Evolutionary conservation across 2,329 filamentous ascomycete genomes (phyloP).

Genomic region (Elsinoe arachidis): DNA sequence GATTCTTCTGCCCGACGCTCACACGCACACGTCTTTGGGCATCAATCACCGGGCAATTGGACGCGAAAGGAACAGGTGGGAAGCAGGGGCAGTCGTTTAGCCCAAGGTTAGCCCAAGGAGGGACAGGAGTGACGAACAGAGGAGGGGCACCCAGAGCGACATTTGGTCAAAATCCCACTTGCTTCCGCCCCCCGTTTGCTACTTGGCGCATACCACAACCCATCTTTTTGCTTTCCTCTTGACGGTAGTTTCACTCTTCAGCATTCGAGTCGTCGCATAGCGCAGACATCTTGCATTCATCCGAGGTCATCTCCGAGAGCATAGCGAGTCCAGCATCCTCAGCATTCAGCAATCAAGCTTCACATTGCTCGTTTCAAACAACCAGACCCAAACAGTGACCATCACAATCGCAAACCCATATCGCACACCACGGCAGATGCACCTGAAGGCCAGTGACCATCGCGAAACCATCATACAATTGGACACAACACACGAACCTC

Average conservation of each 20-base stretch:
- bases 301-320: neutral
- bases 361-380: neutral
- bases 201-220: neutral
- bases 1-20: neutral
- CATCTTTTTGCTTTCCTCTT: neutral
- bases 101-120: neutral
- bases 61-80: conserved; percentile 1
- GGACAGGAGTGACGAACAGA: neutral
- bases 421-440: conserved; percentile 8
- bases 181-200: neutral
- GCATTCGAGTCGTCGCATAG: neutral
- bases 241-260: neutral
- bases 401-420: neutral
- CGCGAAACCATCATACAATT: neutral
- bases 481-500: neutral
- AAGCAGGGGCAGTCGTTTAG: neutral
- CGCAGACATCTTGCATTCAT: neutral
- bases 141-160: neutral
- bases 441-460: neutral
- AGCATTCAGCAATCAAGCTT: neutral
- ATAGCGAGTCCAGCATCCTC: neutral
- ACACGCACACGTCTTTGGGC: neutral
- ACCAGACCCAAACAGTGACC: conserved; percentile 1
- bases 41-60: conserved; percentile 2
- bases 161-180: conserved; percentile 5